phyloP scores from a whole-genome alignment of 352 stramenopile genomes.

The Pythium rishiriense region DNA sequence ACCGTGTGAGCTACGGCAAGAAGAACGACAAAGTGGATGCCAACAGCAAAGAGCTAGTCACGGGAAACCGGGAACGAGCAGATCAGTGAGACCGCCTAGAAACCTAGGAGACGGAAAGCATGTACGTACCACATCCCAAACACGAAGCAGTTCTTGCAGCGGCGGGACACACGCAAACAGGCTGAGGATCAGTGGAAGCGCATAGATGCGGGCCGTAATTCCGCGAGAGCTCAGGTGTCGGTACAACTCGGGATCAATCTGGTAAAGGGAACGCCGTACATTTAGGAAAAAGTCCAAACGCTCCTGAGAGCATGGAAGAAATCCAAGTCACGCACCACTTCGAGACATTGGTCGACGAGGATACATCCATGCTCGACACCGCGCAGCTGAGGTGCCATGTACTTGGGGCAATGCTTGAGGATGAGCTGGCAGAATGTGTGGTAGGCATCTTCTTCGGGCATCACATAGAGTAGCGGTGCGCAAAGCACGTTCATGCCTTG shows the following conservation, averaged over 20 bases:
- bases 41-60: conserved; percentile 84
- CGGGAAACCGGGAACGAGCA: too few species aligned
- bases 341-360: conserved; percentile 79
- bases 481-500: conserved; percentile 93
- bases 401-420: conserved; percentile 85
- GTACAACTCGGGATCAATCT: conserved; percentile 84
- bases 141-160: conserved; percentile 82
- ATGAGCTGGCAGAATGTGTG: conserved; percentile 89
- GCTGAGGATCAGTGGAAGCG: conserved; percentile 86
- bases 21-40: conserved; percentile 90
- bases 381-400: conserved; percentile 87
- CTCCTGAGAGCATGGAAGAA: too few species aligned
- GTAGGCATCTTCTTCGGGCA: conserved; percentile 90
- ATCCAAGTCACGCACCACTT: conserved; percentile 18
- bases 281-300: not conserved
- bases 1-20: conserved; percentile 89
- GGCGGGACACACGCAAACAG: conserved; percentile 90
- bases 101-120: not conserved
- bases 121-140: conserved; percentile 86
- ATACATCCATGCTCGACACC: conserved; percentile 80
- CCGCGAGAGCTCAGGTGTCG: conserved; percentile 68
- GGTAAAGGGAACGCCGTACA: not conserved
- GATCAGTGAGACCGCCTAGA: too few species aligned
- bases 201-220: conserved; percentile 88
- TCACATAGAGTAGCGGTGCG: conserved; percentile 90